Evolutionary conservation across 495 filamentous ascomycete species (phyloP), one percentile per base, ranked within the genome.

Genomic region (Chaetomium fimeti): DNA sequence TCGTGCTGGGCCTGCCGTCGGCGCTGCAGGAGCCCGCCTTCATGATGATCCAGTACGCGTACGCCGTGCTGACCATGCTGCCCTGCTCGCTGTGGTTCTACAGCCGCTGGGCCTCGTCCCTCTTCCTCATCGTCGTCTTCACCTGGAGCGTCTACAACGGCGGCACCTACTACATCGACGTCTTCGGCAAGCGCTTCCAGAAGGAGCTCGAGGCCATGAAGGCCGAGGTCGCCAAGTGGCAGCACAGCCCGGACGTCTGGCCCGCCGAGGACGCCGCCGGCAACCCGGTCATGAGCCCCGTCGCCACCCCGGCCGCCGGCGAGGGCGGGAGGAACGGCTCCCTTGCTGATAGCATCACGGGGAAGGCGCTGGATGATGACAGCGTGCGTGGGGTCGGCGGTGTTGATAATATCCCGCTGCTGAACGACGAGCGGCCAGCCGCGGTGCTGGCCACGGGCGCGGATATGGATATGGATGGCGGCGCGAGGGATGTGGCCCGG

Each of bases 11-110:
- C 18, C 84, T 96, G 3, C 94, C 95, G 2, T 76, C 84, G 3
- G 66, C 75, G 7, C 76, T 96, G 49, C 94, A 98, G 71, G 93
- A 97, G 71, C 79, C 88, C 2, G 90, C 91, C 5, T 98, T 97
- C 76, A 98, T 98, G 94, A 60, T 91, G 52, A 96, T 97, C 64
- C 94, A 98, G 75, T 98, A 98, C 73, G 47, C 74, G 0, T 98
- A 97, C 68, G 95, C 95, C 12, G 81, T 95, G 4, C 75, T 91
- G 25, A 98, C 93, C 13, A 98, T 98, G 89, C 77, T 96, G 18
- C 95, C 94, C 0, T 97, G 91, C 68, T 90, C 94, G 2, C 69
- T 98, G 43, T 98, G 93, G 93, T 96, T 98, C 76, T 94, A 91
- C 82, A 92, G 87, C 71, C 85, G 88, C 22, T 92, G 88, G 85